Conservation (phyloP, 2,329 filamentous ascomycete genomes). For the Neofusicoccum sp. region DNA sequence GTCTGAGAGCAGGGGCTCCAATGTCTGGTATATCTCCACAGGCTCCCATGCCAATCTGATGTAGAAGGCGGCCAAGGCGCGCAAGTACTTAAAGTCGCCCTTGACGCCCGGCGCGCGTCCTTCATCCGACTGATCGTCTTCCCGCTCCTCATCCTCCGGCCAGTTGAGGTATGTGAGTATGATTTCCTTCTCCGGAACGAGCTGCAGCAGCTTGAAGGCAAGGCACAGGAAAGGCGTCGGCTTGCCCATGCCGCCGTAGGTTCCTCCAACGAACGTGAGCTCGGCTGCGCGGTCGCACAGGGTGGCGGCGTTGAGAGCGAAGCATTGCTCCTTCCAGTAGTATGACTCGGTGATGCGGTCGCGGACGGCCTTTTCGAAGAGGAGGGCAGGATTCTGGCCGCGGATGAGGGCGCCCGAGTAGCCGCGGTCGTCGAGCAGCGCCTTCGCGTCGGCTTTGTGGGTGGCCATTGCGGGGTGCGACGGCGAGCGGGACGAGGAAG, state of each 20-base stretch:
- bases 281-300: slow-evolving; percentile 88
- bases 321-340: slow-evolving; percentile 99
- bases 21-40: slow-evolving; percentile 74
- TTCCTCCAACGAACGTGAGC: slow-evolving; percentile 83
- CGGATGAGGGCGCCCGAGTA: slow-evolving; percentile 76
- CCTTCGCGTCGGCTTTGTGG: slow-evolving; percentile 76
- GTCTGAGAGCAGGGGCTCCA: slow-evolving; percentile 85
- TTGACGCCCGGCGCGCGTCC: slow-evolving; percentile 27
- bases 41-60: slow-evolving; percentile 83
- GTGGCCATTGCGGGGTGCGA: slow-evolving; percentile 43
- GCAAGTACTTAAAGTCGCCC: slow-evolving; percentile 71
- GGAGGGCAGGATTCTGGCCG: slow-evolving; percentile 90
- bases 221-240: slow-evolving; percentile 93
- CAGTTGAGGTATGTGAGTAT: slow-evolving; percentile 78
- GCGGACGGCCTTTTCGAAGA: slow-evolving; percentile 93
- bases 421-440: slow-evolving; percentile 86
- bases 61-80: slow-evolving; percentile 89
- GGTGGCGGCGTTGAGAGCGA: slow-evolving; percentile 81
- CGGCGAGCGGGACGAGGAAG: background rate
- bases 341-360: slow-evolving; percentile 95
- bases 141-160: slow-evolving; percentile 70
- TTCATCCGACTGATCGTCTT: slow-evolving; percentile 54
- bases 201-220: slow-evolving; percentile 89
- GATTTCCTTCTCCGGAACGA: slow-evolving; percentile 78
- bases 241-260: slow-evolving; percentile 79